Percentiles rank a stretch among this genome's conserved stretches.
These are phyloP conservation scores for Pyropia haitanensis DNA, from an alignment of 23 red algal genomes.

Conservation along the genomic window DNA sequence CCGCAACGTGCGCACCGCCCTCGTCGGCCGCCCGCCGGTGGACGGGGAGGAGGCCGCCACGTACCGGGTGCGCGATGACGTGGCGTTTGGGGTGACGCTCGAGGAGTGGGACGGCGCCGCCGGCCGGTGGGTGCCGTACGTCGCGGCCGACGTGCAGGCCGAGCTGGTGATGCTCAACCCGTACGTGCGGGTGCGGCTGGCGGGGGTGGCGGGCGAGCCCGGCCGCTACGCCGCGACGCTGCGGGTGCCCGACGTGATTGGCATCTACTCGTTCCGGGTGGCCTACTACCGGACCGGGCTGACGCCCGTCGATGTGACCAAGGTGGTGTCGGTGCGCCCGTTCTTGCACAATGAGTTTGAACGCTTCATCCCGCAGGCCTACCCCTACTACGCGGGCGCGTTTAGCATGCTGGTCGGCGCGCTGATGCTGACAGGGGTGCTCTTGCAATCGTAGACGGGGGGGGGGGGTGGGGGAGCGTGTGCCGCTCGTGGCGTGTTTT, in stretches of 20 bases:
- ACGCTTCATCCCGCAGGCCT: conserved; percentile 78
- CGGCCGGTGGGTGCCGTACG: conserved; percentile 38
- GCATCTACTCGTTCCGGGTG: conserved; percentile 78
- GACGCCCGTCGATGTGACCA: conserved; percentile 23
- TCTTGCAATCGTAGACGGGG: conserved; percentile 11
- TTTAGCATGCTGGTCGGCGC: conserved; percentile 61
- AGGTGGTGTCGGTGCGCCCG: conserved; percentile 69
- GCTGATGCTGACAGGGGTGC: conserved; percentile 47
- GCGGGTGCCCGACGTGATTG: conserved; percentile 57
- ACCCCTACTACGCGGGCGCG: conserved; percentile 78
- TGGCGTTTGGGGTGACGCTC: conserved; percentile 58
- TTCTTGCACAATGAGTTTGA: conserved; percentile 96
- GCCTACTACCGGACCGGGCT: conserved; percentile 74
- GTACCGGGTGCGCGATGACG: conserved; percentile 58
- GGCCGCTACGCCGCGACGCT: conserved; percentile 49
- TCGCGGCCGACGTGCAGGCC: conserved; percentile 65
- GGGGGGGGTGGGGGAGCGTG: too few relatives aligned
- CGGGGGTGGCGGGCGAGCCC: background rate
- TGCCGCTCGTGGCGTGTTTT: too few relatives aligned
- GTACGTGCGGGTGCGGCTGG: conserved; percentile 52
- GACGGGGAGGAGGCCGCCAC: conserved; percentile 1
- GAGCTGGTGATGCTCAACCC: conserved; percentile 89
- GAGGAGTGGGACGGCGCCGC: conserved; percentile 50
- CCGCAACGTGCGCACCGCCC: conserved; percentile 4
- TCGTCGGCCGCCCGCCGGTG: conserved; percentile 4